Conservation (phyloP, 306 rosid genomes). For the Vigna mungo region DNA sequence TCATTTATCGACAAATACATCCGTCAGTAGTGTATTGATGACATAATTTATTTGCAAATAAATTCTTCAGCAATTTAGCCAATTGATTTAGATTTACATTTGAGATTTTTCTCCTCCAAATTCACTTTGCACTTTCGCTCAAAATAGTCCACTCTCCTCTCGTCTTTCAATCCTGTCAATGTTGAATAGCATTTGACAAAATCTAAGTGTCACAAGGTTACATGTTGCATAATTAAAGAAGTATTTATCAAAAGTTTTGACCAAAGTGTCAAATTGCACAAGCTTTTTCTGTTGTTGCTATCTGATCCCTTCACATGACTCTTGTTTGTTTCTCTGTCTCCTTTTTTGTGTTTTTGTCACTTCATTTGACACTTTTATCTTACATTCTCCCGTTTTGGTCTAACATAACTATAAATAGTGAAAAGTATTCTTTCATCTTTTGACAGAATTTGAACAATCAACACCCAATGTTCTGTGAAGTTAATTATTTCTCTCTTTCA, state of each 20-base stretch:
- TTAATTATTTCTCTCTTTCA: background rate
- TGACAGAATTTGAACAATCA: background rate
- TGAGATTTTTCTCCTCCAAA: too few relatives aligned
- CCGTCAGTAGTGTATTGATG: too few relatives aligned
- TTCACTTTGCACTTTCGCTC: too few relatives aligned
- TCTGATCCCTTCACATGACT: conserved; percentile 30
- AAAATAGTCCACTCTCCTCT: too few relatives aligned
- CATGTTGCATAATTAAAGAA: background rate
- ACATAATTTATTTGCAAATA: too few relatives aligned
- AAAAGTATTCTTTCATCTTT: conserved; percentile 49
- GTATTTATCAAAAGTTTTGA: background rate
- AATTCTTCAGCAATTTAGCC: too few relatives aligned
- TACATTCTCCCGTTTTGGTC: conserved; percentile 48
- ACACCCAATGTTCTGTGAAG: background rate
- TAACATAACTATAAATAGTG: conserved; percentile 1
- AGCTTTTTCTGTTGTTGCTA: conserved; percentile 2
- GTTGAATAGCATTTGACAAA: background rate
- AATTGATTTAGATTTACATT: too few relatives aligned
- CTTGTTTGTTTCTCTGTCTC: background rate
- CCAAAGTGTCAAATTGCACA: background rate
- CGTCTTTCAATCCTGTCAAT: too few relatives aligned
- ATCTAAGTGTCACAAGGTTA: background rate
- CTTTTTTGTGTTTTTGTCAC: background rate
- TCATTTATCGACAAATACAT: too few relatives aligned
- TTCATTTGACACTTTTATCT: conserved; percentile 15